A percentile compares a stretch with the other conserved stretches of the same genome.
These are phyloP conservation scores for Arachis stenosperma DNA, from an alignment of 306 rosid species.

Conservation along the genomic window DNA sequence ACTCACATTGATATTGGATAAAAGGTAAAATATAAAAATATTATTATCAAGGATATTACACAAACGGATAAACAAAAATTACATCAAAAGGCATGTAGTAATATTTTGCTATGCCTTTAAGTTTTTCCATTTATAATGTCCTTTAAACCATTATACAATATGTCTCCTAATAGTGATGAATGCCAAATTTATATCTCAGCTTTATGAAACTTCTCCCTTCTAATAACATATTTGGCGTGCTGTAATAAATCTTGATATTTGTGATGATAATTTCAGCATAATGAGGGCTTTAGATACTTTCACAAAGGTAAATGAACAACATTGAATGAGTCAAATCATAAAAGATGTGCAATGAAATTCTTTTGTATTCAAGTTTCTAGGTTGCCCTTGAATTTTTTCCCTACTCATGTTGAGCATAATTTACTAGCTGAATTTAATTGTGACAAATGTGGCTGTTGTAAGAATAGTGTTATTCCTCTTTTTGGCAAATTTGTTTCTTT, in stretches of 20 bases:
- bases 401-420: no score
- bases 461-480: no score
- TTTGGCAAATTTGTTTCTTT: neutral
- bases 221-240: slow-evolving; percentile 5
- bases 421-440: neutral
- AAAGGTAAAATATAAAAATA: no score
- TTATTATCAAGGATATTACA: no score
- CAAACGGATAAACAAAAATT: no score
- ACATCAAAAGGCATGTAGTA: no score
- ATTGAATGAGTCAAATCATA: neutral
- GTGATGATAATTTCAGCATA: slow-evolving; percentile 6
- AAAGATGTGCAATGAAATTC: neutral
- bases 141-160: neutral
- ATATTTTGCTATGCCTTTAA: neutral
- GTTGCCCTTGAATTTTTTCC: neutral
- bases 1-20: no score
- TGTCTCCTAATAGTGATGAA: neutral
- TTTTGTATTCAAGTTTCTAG: neutral
- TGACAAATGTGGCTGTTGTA: no score
- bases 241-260: neutral
- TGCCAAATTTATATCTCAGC: neutral
- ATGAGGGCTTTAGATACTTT: neutral
- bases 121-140: neutral
- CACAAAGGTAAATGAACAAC: neutral
- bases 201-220: slow-evolving; percentile 4